Conservation (phyloP, 352 stramenopile species). For the Lagenidium giganteum region DNA sequence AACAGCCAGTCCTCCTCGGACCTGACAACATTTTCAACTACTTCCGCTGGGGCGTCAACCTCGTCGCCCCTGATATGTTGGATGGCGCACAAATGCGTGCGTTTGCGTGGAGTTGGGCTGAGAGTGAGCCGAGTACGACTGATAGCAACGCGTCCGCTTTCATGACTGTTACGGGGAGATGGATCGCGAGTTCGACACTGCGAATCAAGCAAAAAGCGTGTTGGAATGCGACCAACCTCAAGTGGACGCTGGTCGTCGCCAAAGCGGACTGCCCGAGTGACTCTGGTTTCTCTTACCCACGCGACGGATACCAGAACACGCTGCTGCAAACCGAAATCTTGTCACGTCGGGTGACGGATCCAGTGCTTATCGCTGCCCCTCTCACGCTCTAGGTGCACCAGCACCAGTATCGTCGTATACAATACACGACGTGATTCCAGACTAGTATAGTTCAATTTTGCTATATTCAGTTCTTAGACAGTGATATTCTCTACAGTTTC, state of each 20-base stretch:
- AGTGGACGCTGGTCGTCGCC: slow-evolving; percentile 32
- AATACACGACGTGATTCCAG: too few species aligned
- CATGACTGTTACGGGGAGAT: slow-evolving; percentile 27
- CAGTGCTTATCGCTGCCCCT: slow-evolving; percentile 39
- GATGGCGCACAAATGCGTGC: slow-evolving; percentile 42
- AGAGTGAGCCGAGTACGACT: slow-evolving; percentile 35
- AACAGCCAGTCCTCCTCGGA: slow-evolving; percentile 26
- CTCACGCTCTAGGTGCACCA: too few species aligned
- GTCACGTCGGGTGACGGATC: slow-evolving; percentile 23
- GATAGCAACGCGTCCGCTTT: slow-evolving; percentile 19
- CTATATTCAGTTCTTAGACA: too few species aligned
- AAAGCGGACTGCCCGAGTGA: slow-evolving; percentile 19
- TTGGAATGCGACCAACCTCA: slow-evolving; percentile 25
- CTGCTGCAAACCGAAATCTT: slow-evolving; percentile 26
- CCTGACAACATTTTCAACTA: slow-evolving; percentile 34
- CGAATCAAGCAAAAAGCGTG: slow-evolving; percentile 29
- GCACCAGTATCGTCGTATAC: too few species aligned
- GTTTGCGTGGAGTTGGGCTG: slow-evolving; percentile 52
- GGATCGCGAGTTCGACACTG: slow-evolving; percentile 19
- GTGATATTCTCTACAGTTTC: too few species aligned
- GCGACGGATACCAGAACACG: slow-evolving; percentile 50
- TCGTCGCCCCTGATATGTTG: slow-evolving; percentile 38
- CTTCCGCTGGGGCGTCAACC: slow-evolving; percentile 50
- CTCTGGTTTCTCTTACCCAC: slow-evolving; percentile 23
- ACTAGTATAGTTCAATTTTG: too few species aligned